These are phyloP conservation scores for Simplicillium aogashimaense DNA, from an alignment of 2,329 filamentous ascomycete species.

Conservation along the genomic window DNA sequence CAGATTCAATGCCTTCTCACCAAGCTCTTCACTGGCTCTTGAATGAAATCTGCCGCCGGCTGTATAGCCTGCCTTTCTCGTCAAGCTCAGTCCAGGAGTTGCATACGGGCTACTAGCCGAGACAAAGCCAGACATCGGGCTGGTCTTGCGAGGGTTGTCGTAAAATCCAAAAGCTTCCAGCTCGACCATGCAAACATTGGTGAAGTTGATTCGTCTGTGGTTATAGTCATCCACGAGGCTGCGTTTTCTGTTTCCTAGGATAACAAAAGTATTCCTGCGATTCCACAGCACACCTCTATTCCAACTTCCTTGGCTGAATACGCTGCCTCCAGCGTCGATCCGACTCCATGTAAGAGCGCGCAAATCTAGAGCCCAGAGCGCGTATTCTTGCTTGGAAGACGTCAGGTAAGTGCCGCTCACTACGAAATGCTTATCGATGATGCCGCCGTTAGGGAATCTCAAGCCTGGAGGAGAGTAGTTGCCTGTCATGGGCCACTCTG, in stretches of 20 bases:
- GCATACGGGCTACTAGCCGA: conserved; percentile 69
- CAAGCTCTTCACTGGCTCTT: conserved; percentile 73
- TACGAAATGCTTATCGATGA: conserved; percentile 94
- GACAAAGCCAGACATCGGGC: conserved; percentile 72
- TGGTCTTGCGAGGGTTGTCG: conserved; percentile 76
- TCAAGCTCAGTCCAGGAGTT: conserved; percentile 43
- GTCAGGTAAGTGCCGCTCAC: conserved; percentile 96
- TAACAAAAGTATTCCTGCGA: conserved; percentile 87
- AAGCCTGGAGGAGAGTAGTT: conserved; percentile 82
- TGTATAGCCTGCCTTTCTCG: conserved; percentile 51
- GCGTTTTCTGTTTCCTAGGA: conserved; percentile 85
- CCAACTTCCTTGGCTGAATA: conserved; percentile 97
- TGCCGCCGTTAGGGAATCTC: conserved; percentile 88
- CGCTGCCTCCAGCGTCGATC: conserved; percentile 87
- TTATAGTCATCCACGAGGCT: conserved; percentile 97
- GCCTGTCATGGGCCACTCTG: conserved; percentile 82
- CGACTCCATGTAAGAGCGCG: conserved; percentile 85
- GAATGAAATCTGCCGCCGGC: conserved; percentile 70
- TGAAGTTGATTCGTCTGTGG: conserved; percentile 93
- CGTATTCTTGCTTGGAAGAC: conserved; percentile 96
- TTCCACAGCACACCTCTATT: conserved; percentile 93
- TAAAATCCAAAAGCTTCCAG: conserved; percentile 95
- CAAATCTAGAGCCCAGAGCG: conserved; percentile 88
- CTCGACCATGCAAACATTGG: conserved; percentile 93
- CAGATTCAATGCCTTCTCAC: conserved; percentile 66